Percentiles rank a stretch among this genome's conserved stretches.
These are phyloP conservation scores for Tieghemostelium lacteum DNA, from an alignment of 78 protist genomes.

Conservation along the genomic window DNA sequence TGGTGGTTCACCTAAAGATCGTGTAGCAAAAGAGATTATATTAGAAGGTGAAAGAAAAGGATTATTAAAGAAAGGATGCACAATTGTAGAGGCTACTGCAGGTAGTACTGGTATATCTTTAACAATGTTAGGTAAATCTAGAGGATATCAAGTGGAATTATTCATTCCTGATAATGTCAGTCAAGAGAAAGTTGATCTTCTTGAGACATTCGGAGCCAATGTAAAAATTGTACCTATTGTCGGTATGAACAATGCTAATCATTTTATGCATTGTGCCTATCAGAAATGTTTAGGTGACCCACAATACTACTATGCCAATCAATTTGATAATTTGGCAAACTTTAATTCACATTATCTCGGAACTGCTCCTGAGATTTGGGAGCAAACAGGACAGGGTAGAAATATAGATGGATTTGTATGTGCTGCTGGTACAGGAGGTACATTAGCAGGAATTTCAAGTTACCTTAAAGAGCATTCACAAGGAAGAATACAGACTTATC, in stretches of 20 bases:
- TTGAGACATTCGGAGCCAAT: conserved; percentile 80
- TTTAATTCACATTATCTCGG: conserved; percentile 83
- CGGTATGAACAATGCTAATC: conserved; percentile 63
- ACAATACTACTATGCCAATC: conserved; percentile 73
- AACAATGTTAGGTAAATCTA: conserved; percentile 73
- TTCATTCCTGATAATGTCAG: conserved; percentile 81
- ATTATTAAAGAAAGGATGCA: conserved; percentile 1
- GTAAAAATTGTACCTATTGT: conserved; percentile 74
- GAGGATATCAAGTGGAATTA: conserved; percentile 79
- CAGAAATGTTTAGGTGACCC: conserved; percentile 57
- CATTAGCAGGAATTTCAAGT: conserved; percentile 87
- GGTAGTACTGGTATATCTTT: conserved; percentile 89
- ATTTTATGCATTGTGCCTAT: conserved; percentile 79
- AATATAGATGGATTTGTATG: conserved; percentile 69
- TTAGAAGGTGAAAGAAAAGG: conserved; percentile 48
- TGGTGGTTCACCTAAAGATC: conserved; percentile 84
- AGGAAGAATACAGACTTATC: conserved; percentile 13
- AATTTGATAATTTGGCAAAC: conserved; percentile 88
- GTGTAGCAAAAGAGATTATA: conserved; percentile 54
- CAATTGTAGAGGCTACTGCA: conserved; percentile 87
- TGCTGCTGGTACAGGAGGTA: conserved; percentile 91
- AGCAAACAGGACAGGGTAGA: conserved; percentile 72
- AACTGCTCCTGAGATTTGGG: conserved; percentile 89
- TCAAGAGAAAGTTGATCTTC: conserved; percentile 73
- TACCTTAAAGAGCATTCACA: conserved; percentile 32